A percentile compares a stretch with the other conserved stretches of the same genome.
phyloP scores from a whole-genome alignment of 2,329 filamentous ascomycete genomes.

The Sporothrix mexicana region DNA sequence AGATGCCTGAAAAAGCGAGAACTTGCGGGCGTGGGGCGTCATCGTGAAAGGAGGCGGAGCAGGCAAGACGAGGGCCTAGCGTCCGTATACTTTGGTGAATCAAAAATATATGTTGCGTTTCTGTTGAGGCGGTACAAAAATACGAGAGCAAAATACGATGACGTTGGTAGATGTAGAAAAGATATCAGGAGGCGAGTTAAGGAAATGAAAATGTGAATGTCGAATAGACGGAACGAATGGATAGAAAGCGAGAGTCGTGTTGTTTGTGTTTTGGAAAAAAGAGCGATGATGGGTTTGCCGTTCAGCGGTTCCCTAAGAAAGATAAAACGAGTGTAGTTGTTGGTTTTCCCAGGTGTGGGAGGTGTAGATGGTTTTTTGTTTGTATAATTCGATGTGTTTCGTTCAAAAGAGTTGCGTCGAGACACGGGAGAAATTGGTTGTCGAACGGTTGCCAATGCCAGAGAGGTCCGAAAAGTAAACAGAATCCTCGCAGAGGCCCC shows the following conservation, averaged over 20 bases:
- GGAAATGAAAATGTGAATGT: not conserved
- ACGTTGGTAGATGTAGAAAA: not conserved
- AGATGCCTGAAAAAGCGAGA: constrained; percentile 58
- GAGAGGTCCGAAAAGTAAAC: constrained; percentile 1
- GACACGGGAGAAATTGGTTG: not conserved
- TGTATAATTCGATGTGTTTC: not conserved
- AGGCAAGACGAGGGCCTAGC: constrained; percentile 38
- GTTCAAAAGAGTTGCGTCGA: not conserved
- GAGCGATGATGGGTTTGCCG: constrained; percentile 5
- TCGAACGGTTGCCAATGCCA: constrained; percentile 19
- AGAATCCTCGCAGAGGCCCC: constrained; percentile 27
- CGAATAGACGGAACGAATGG: constrained; percentile 8
- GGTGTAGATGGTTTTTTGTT: not conserved
- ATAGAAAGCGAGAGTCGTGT: constrained; percentile 1
- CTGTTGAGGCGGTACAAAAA: not conserved
- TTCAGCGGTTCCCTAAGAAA: not conserved
- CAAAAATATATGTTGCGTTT: not conserved
- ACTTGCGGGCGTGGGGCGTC: constrained; percentile 53
- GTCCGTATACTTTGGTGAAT: constrained; percentile 30
- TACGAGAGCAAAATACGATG: constrained; percentile 9
- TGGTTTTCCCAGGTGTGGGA: not conserved
- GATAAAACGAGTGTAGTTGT: constrained; percentile 5
- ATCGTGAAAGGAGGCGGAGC: constrained; percentile 49
- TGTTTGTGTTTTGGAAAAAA: not conserved
- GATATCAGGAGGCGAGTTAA: not conserved